Percentiles rank a stretch among this genome's conserved stretches.
Conservation (phyloP, 148 eudicot genomes). For the Rheum nobile region DNA sequence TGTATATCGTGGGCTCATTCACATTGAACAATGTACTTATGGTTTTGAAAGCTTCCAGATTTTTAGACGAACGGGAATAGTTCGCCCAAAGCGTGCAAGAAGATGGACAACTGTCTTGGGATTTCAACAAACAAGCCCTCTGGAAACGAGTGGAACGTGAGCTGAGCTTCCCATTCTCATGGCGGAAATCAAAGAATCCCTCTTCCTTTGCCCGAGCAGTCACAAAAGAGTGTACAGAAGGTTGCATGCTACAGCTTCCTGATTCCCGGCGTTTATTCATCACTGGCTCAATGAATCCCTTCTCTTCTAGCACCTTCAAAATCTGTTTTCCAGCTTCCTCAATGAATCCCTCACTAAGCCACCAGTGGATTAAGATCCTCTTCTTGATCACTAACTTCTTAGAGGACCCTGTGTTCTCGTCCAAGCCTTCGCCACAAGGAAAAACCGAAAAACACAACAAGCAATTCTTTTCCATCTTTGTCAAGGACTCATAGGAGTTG, state of each 20-base stretch:
- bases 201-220: not conserved
- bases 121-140: not conserved
- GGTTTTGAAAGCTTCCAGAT: not conserved
- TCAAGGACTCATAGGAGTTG: not conserved
- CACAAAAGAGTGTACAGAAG: not conserved
- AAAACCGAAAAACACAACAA: constrained; percentile 1
- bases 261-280: not conserved
- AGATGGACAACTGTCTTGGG: not conserved
- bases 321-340: not conserved
- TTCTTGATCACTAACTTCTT: constrained; percentile 10
- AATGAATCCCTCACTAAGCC: constrained; percentile 35
- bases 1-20: constrained; percentile 15
- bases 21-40: constrained; percentile 20
- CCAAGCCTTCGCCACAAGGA: not conserved
- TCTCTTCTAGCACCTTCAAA: not conserved
- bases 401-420: not conserved
- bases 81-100: not conserved
- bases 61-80: not conserved
- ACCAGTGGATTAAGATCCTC: constrained; percentile 26
- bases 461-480: not conserved
- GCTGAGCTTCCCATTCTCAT: not conserved
- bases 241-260: not conserved
- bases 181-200: not conserved
- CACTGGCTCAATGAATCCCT: not conserved
- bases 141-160: not conserved